Evolutionary conservation across 2,329 filamentous ascomycete species (phyloP), one percentile per base, ranked within the genome.

Genomic region (Aspergillus jensenii): DNA sequence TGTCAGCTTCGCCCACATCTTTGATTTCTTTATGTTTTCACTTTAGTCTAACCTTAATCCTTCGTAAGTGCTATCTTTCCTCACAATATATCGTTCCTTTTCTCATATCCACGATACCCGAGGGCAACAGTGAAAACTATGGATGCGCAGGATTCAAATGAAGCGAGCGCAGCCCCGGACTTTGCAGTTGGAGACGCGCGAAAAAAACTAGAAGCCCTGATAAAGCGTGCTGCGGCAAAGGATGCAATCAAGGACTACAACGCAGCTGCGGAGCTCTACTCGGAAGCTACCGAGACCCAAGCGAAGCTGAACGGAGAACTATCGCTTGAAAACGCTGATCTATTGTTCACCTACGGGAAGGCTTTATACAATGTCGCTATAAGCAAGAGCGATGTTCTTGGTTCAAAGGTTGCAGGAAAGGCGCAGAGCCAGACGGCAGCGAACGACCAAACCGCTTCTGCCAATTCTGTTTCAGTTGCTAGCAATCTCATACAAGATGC

Each of bases 331-430:
- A 99, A 99, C 68, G 93, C 93, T 51, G 93, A 98, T 72, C 85
- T 99, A 47, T 85, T 98, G 19, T 99, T 96, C 75, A 85, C 92
- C 63, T 99, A 99, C 76, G 95, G 95, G 14, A 90, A 93, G 71
- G 91, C 91, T 56, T 80, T 99, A 19, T 98, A 96, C 82, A 93
- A 93, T 74, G 90, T 98, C 59, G 95, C 93, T 31, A 90, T 98
- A 73, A 88, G 87, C 74, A 96, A 96, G 76, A 97, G 92, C 71
- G 93, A 98, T 71, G 93, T 99, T 23, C 82, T 99, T 37, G 95
- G 95, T 57, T 90, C 90, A 35, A 90, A 89, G 69, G 89, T 93
- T 19, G 83, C 84, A 14, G 78, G 82, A 2, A 81, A 82, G 45
- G 78, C 81, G 74, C 84, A 71, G 78, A 82, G 69, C 76, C 87